Conservation (phyloP, 2,329 filamentous ascomycete species). For the Fusarium sp. region DNA sequence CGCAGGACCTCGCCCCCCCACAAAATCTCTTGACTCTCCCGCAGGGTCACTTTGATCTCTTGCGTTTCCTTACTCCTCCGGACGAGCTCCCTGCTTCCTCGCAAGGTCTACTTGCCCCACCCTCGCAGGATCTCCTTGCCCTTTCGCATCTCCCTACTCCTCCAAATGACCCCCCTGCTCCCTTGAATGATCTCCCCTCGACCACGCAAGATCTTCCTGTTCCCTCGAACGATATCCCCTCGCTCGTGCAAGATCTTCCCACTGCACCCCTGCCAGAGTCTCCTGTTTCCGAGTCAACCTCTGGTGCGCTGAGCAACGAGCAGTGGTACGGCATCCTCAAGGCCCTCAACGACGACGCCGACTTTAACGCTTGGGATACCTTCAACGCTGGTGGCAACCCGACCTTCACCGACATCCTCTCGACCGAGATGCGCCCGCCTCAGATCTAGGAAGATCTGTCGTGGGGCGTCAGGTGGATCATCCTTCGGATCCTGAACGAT, state of each 20-base stretch:
- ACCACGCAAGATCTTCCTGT: not conserved
- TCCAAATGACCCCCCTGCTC: not conserved
- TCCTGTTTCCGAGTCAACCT: not conserved
- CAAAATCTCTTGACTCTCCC: not conserved
- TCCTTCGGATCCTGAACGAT: slow-evolving; percentile 36
- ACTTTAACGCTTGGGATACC: not conserved
- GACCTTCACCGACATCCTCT: slow-evolving; percentile 10
- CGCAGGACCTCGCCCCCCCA: not conserved
- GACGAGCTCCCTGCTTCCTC: not conserved
- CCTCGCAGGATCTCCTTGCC: not conserved
- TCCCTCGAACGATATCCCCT: not conserved
- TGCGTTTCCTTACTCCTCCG: not conserved
- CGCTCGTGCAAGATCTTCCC: not conserved
- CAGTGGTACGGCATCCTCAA: not conserved
- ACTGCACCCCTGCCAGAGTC: not conserved
- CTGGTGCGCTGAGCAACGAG: not conserved
- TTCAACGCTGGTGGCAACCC: not conserved
- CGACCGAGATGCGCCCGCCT: not conserved
- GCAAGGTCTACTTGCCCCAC: not conserved
- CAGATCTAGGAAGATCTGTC: slow-evolving; percentile 38
- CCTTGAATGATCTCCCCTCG: not conserved
- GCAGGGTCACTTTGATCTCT: not conserved
- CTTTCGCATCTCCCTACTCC: not conserved
- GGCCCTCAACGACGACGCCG: not conserved
- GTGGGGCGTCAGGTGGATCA: slow-evolving; percentile 41